Conservation (phyloP, 2,329 filamentous ascomycete species). For the Pseudomassariella vexata region DNA sequence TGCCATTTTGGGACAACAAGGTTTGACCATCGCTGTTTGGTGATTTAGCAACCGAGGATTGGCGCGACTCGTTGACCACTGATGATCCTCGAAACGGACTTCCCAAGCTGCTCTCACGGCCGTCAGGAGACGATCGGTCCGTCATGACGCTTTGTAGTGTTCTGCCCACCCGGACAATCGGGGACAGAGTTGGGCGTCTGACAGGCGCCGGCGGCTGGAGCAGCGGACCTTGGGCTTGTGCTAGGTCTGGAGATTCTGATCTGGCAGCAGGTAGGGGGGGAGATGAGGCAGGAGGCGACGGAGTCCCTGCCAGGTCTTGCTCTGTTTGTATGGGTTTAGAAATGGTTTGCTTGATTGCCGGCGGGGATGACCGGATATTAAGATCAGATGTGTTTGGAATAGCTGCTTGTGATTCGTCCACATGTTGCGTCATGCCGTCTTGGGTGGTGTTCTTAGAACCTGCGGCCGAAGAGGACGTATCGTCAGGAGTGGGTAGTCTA, state of each 20-base stretch:
- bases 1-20: background rate
- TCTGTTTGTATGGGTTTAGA: conserved; percentile 1
- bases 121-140: conserved; percentile 51
- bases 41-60: conserved; percentile 17
- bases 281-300: conserved; percentile 2
- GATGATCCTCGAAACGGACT: conserved; percentile 46
- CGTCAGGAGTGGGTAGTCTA: conserved; percentile 48
- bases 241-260: conserved; percentile 2
- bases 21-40: conserved; percentile 14
- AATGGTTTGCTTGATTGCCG: conserved; percentile 11
- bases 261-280: conserved; percentile 1
- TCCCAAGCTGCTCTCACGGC: conserved; percentile 42
- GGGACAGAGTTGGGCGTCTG: conserved; percentile 39
- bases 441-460: conserved; percentile 21
- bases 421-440: conserved; percentile 12
- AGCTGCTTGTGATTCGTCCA: conserved; percentile 8
- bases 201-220: conserved; percentile 1
- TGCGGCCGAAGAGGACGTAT: conserved; percentile 35
- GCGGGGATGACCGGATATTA: conserved; percentile 29
- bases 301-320: conserved; percentile 1
- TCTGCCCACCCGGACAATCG: conserved; percentile 52
- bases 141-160: conserved; percentile 54
- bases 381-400: conserved; percentile 11
- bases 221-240: too few relatives aligned
- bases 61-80: conserved; percentile 20